A percentile compares a stretch with the other conserved stretches of the same genome.
These are phyloP conservation scores for Mercurialis annua DNA, from an alignment of 345 rosid genomes.

Conservation along the genomic window DNA sequence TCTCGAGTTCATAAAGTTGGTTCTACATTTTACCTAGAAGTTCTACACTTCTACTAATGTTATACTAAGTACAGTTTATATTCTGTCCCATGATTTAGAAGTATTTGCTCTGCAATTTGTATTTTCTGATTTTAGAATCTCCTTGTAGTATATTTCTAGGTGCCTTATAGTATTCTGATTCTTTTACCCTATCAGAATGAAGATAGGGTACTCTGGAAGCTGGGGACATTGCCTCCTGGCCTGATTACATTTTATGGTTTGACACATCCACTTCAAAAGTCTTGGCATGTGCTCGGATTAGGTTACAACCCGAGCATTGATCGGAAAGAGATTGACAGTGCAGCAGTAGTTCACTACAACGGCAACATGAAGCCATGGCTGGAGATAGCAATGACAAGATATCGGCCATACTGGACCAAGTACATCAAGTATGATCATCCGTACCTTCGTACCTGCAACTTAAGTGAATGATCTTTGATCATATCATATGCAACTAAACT, in stretches of 20 bases:
- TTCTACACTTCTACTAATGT: no score
- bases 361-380: constrained; percentile 99
- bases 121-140: background rate
- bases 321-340: constrained; percentile 72
- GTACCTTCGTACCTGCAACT: constrained; percentile 71
- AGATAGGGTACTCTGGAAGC: constrained; percentile 92
- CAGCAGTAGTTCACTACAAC: constrained; percentile 93
- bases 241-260: constrained; percentile 86
- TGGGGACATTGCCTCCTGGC: constrained; percentile 99
- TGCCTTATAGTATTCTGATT: constrained; percentile 4
- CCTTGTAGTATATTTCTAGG: background rate
- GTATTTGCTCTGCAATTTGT: background rate
- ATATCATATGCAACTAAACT: background rate
- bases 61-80: no score
- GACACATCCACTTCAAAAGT: constrained; percentile 80
- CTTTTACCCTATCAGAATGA: constrained; percentile 59
- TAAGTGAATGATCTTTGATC: constrained; percentile 46
- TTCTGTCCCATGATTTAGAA: no score
- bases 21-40: no score
- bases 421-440: constrained; percentile 90
- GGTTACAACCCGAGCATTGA: constrained; percentile 93
- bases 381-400: constrained; percentile 93
- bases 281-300: constrained; percentile 97
- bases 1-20: no score
- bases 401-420: constrained; percentile 84